Conservation (phyloP, 2,329 filamentous ascomycete genomes). For the Colletotrichum theobromicola region DNA sequence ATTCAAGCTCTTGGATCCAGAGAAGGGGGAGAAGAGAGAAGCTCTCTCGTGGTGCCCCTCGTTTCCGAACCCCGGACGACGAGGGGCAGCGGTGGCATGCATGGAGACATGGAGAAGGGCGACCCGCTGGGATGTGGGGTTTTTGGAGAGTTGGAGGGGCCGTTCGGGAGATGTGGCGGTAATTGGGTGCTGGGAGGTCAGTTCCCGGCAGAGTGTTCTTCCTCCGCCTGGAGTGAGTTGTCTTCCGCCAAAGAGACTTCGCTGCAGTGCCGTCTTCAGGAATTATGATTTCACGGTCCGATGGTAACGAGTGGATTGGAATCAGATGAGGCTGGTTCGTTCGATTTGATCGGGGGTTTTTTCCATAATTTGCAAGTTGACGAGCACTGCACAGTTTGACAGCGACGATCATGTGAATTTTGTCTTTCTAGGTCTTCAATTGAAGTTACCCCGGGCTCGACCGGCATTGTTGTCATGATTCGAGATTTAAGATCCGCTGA, state of each 20-base stretch:
- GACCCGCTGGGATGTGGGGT: neutral
- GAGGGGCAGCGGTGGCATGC: slow-evolving; percentile 11
- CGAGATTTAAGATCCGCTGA: neutral
- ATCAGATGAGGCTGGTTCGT: neutral
- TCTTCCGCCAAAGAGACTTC: neutral
- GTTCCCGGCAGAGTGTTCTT: slow-evolving; percentile 18
- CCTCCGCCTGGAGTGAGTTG: neutral
- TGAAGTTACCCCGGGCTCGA: neutral
- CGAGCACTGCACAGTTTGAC: neutral
- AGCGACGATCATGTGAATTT: neutral
- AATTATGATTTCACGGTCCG: slow-evolving; percentile 10
- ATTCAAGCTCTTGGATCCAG: neutral
- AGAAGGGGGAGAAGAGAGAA: neutral
- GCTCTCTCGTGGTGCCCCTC: slow-evolving; percentile 4
- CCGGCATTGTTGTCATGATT: neutral
- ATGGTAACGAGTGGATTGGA: neutral
- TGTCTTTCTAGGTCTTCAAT: neutral
- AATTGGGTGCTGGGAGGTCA: slow-evolving; percentile 3
- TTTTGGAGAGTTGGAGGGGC: neutral
- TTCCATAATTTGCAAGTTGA: neutral
- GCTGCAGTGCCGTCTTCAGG: neutral
- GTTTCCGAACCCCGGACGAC: slow-evolving; percentile 17
- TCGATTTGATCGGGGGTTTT: neutral
- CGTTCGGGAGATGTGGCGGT: slow-evolving; percentile 18
- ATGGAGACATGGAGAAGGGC: neutral